These are phyloP conservation scores for Pulveroboletus sp. DNA, from an alignment of 768 basidiomycete genomes.

Conservation along the genomic window DNA sequence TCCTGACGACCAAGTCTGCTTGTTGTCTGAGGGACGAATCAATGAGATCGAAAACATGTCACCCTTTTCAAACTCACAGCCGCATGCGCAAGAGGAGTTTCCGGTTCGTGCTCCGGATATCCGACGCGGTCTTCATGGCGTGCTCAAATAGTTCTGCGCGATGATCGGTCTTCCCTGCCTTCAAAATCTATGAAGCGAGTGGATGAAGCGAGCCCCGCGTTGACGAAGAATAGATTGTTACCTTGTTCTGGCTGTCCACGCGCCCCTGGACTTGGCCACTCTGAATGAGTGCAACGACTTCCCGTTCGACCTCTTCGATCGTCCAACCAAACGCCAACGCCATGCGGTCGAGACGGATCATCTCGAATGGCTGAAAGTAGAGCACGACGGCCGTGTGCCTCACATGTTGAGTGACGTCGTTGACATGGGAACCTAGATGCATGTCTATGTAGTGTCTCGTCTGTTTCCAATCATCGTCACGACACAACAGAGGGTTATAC, in stretches of 20 bases:
- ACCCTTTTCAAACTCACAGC: conserved; percentile 53
- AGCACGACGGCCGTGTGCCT: no score
- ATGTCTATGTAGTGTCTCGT: conserved; percentile 75
- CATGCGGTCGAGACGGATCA: conserved; percentile 85
- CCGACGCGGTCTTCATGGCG: conserved; percentile 67
- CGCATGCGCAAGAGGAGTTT: conserved; percentile 81
- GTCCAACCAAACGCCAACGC: conserved; percentile 81
- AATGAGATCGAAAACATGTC: not conserved
- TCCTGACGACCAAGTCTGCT: conserved; percentile 70
- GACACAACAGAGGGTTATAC: not conserved
- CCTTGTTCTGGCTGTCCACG: conserved; percentile 89
- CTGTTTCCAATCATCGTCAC: conserved; percentile 40
- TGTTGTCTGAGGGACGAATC: conserved; percentile 63
- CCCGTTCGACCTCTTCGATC: conserved; percentile 62
- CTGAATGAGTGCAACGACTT: conserved; percentile 81
- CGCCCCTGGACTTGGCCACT: no score
- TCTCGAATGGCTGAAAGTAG: conserved; percentile 90
- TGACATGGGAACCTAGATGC: conserved; percentile 69
- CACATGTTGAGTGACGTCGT: no score
- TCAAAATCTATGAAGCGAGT: conserved; percentile 55
- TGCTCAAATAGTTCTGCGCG: conserved; percentile 72
- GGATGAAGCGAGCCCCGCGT: not conserved
- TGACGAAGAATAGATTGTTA: conserved; percentile 31
- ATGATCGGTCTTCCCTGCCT: conserved; percentile 75
- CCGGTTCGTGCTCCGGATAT: conserved; percentile 68